Evolutionary conservation across 2,329 filamentous ascomycete species (phyloP).

Genomic region (Nemania diffusa): DNA sequence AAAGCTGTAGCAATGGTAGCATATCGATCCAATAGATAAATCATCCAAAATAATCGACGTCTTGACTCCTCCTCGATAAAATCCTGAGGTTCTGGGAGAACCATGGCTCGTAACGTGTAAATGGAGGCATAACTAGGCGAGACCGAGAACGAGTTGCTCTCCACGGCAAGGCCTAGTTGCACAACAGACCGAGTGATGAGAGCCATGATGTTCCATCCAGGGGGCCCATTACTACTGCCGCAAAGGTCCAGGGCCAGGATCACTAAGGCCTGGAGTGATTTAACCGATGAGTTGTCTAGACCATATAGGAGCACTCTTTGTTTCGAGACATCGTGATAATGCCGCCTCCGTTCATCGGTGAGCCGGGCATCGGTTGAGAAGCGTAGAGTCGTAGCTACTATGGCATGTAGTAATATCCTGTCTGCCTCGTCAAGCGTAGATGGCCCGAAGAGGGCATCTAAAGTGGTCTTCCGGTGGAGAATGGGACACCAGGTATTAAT

Average conservation of each 20-base stretch:
- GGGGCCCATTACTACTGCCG: conserved; percentile 87
- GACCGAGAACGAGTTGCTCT: conserved; percentile 81
- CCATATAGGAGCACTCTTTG: conserved; percentile 88
- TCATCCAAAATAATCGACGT: conserved; percentile 90
- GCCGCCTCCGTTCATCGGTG: conserved; percentile 75
- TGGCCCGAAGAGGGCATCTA: conserved; percentile 84
- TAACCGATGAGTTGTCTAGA: conserved; percentile 89
- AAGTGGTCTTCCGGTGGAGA: conserved; percentile 82
- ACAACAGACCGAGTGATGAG: conserved; percentile 89
- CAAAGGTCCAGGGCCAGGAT: conserved; percentile 87
- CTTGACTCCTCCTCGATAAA: conserved; percentile 92
- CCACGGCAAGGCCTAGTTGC: conserved; percentile 85
- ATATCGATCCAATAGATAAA: conserved; percentile 89
- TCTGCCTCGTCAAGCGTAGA: conserved; percentile 82
- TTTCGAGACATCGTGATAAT: conserved; percentile 84
- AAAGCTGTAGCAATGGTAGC: conserved; percentile 92
- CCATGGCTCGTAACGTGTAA: conserved; percentile 86
- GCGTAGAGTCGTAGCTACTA: conserved; percentile 86
- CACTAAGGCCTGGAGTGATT: conserved; percentile 85
- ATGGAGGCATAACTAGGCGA: conserved; percentile 86
- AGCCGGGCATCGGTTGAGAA: conserved; percentile 83
- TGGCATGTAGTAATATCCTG: conserved; percentile 83
- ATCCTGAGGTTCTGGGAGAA: conserved; percentile 82
- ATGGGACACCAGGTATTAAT: conserved; percentile 90
- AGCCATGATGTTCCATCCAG: conserved; percentile 91